These are phyloP conservation scores for Nicotiana attenuata DNA, from an alignment of 257 asterid genomes.

Conservation along the genomic window DNA sequence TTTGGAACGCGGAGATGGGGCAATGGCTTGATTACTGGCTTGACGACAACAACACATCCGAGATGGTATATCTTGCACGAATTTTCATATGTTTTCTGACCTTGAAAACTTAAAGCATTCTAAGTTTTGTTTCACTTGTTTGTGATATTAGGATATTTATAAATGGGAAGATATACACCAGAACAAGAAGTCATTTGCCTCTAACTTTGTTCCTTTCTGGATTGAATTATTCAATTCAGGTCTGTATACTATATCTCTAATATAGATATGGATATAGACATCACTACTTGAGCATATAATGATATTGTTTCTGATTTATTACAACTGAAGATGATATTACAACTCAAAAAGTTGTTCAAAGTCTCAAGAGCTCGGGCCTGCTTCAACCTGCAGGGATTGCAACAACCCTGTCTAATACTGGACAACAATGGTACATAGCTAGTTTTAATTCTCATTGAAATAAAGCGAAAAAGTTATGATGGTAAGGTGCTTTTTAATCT, in stretches of 20 bases:
- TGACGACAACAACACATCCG: slow-evolving; percentile 12
- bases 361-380: slow-evolving; percentile 62
- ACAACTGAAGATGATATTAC: slow-evolving; percentile 32
- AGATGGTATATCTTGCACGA: slow-evolving; percentile 21
- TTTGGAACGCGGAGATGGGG: slow-evolving; percentile 61
- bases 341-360: slow-evolving; percentile 45
- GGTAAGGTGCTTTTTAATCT: not conserved
- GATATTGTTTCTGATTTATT: not conserved
- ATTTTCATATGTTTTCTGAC: not conserved
- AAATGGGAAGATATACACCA: slow-evolving; percentile 50
- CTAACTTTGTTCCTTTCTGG: slow-evolving; percentile 55
- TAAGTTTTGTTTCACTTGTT: not conserved
- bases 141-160: slow-evolving; percentile 35
- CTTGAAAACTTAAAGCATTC: not conserved
- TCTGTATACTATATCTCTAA: slow-evolving; percentile 9
- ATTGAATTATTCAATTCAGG: slow-evolving; percentile 59
- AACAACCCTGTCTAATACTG: slow-evolving; percentile 60
- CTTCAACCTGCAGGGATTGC: slow-evolving; percentile 68
- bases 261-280: not conserved
- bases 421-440: slow-evolving; percentile 73
- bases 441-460: not conserved
- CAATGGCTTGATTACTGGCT: slow-evolving; percentile 96
- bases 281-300: not conserved
- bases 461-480: not conserved
- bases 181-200: slow-evolving; percentile 12